Evolutionary conservation across 2,329 filamentous ascomycete genomes (phyloP), one percentile per base, ranked within the genome.

Genomic region (Venturiaceae sp.): DNA sequence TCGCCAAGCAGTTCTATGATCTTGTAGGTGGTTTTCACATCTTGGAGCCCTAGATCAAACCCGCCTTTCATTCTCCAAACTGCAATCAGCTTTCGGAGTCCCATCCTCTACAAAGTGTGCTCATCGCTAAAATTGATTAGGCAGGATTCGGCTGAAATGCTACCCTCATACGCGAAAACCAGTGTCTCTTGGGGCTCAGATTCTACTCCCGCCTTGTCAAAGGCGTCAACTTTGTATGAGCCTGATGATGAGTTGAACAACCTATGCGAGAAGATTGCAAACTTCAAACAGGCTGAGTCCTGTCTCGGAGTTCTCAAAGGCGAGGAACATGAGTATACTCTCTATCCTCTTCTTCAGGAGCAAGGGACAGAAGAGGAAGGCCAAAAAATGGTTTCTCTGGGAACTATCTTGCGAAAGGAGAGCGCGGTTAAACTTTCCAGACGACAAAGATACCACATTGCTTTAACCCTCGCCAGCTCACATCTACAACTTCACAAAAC

Each of bases 401-500:
- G 11, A 50, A 50, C 9, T 26, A 11, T 50, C 9, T 19, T 50
- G 13, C 44, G 44, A 11, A 50, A 50, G 21, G 44, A 50, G 9
- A 9, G 14, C 11, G 23, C 13, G 14, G 14, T 23, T 11, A 50
- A 50, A 26, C 21, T 50, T 19, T 11, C 44, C 9, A 9, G 44
- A n/a, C 14, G 23, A 11, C 44, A 68, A 41, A 60, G 66, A 13
- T 68, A 66, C 58, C 62, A 14, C 3, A 55, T 68, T 14, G 66
- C 66, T 14, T 52, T 64, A 3, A 63, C 62, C 1, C 36, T 68
- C 16, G 63, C 65, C 1, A 66, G 63, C 5, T 66, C 65, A 7
- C 63, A 63, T 32, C 57, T 67, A 2, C 66, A 67, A 53, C 63
- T 68, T 1, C 57, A 66, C 23, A 59, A 62, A 2, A 66, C 65